These are phyloP conservation scores for Trichosporon sp. DNA, from an alignment of 1,284 basidiomycete genomes.

Conservation along the genomic window DNA sequence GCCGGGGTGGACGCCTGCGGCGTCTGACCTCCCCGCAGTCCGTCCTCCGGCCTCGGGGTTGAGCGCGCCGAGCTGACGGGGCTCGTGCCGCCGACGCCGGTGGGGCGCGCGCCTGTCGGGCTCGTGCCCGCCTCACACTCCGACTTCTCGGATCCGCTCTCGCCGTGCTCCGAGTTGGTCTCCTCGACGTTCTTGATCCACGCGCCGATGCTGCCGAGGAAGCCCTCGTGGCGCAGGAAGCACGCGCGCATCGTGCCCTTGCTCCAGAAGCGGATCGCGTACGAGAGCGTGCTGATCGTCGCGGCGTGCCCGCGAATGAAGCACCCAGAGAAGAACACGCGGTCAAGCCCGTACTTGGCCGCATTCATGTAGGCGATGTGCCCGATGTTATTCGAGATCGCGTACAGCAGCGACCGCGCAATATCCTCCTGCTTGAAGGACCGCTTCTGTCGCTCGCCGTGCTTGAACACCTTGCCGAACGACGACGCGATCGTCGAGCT, in stretches of 20 bases:
- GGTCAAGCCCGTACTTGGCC: slow-evolving; percentile 93
- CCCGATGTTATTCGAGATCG: slow-evolving; percentile 97
- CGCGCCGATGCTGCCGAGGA: slow-evolving; percentile 87
- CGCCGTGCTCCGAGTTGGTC: slow-evolving; percentile 5
- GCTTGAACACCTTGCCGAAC: slow-evolving; percentile 98
- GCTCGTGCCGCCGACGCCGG: neutral
- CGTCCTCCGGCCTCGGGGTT: neutral
- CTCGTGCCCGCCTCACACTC: neutral
- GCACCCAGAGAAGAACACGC: slow-evolving; percentile 98
- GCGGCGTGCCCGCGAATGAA: slow-evolving; percentile 98
- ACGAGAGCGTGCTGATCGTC: slow-evolving; percentile 94
- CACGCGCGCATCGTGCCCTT: slow-evolving; percentile 95
- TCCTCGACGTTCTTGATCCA: slow-evolving; percentile 87
- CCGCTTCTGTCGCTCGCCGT: slow-evolving; percentile 59
- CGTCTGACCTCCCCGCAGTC: neutral
- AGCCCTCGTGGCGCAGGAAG: slow-evolving; percentile 97
- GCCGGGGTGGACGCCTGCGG: neutral
- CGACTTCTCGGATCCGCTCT: neutral
- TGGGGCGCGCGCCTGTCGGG: neutral
- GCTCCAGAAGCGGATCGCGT: slow-evolving; percentile 99
- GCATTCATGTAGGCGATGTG: slow-evolving; percentile 99
- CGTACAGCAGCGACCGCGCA: slow-evolving; percentile 87
- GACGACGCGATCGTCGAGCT: slow-evolving; percentile 96
- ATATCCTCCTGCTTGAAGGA: slow-evolving; percentile 90
- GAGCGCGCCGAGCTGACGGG: neutral